A percentile compares a stretch with the other conserved stretches of the same genome.
Evolutionary conservation across 257 asterid species (phyloP).

Genomic region (Mitragyna speciosa): DNA sequence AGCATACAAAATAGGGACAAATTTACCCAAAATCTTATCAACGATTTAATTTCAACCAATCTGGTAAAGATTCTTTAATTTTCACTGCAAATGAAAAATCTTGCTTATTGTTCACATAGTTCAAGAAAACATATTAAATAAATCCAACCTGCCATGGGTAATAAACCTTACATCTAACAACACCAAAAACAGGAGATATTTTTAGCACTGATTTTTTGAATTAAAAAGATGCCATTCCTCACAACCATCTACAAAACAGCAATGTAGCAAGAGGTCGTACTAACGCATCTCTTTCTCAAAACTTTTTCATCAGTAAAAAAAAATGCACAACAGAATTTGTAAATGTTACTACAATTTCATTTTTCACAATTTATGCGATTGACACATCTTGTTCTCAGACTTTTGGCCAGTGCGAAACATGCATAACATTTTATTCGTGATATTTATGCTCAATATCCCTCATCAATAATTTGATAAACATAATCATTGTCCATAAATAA

Average conservation of each 20-base stretch:
- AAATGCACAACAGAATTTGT: not conserved
- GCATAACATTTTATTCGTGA: not conserved
- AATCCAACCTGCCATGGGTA: not conserved
- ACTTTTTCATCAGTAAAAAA: too few species aligned
- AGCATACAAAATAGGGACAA: not conserved
- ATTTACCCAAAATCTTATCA: not conserved
- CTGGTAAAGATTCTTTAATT: not conserved
- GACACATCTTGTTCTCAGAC: not conserved
- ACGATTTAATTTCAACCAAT: not conserved
- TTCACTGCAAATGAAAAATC: not conserved
- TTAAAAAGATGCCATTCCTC: not conserved
- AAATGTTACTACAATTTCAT: not conserved
- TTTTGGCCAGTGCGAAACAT: not conserved
- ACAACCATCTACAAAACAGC: not conserved
- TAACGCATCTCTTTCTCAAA: not conserved
- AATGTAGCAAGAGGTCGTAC: too few species aligned
- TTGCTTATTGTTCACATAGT: not conserved
- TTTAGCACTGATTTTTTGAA: not conserved
- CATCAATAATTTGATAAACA: not conserved
- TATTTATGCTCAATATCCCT: too few species aligned
- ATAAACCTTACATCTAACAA: not conserved
- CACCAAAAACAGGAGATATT: not conserved
- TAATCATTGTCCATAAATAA: not conserved
- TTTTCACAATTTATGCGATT: not conserved
- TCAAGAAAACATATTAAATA: not conserved